Evolutionary conservation across 1,284 basidiomycete genomes (phyloP).

Genomic region (Trichosporon faecale): DNA sequence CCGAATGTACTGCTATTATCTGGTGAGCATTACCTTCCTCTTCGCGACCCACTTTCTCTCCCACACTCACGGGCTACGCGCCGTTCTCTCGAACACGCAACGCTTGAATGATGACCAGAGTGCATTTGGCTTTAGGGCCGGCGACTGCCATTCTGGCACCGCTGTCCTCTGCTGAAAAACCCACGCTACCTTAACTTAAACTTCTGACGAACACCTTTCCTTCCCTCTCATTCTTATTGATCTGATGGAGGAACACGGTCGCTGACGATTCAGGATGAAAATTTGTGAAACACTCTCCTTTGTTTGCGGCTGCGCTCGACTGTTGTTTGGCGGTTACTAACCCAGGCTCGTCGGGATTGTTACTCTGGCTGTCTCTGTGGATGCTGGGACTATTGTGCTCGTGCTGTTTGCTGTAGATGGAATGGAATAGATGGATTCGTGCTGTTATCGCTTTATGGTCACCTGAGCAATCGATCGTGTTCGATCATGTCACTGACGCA

Average conservation of each 20-base stretch:
- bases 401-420: background rate
- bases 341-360: background rate
- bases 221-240: background rate
- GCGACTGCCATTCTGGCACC: constrained; percentile 12
- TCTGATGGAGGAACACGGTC: background rate
- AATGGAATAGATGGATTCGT: background rate
- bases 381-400: background rate
- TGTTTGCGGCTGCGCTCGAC: background rate
- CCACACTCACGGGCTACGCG: background rate
- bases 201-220: constrained; percentile 33
- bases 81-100: background rate
- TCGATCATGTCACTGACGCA: background rate
- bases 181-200: constrained; percentile 50
- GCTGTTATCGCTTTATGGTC: background rate
- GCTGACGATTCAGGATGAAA: constrained; percentile 9
- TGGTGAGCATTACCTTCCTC: constrained; percentile 41
- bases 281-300: background rate
- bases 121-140: constrained; percentile 53
- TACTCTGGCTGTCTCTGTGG: background rate
- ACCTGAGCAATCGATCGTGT: background rate
- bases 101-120: constrained; percentile 47
- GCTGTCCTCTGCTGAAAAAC: constrained; percentile 48
- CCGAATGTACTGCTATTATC: constrained; percentile 10
- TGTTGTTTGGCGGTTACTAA: background rate
- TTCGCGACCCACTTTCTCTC: background rate